Evolutionary conservation across 768 basidiomycete genomes (phyloP), one percentile per base, ranked within the genome.

Genomic region (Thelephora ganbajun): DNA sequence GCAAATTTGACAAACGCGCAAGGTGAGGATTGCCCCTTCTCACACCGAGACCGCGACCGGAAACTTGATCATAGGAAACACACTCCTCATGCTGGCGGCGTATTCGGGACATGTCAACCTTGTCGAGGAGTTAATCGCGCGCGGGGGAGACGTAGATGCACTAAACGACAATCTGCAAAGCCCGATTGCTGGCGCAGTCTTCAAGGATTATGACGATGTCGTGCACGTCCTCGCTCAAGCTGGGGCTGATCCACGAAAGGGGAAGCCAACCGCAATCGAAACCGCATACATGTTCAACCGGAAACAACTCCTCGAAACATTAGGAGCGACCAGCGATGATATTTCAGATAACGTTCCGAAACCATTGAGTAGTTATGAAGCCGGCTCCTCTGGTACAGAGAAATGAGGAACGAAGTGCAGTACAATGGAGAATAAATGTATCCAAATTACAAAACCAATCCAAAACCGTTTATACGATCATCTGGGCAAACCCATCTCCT

Each of bases 61-160:
- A 5, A 30, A 6, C 34, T 20, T 33, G 46, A 16, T 42, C 7
- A 22, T 56, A 80, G 85, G 86, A 18, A 87, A 88, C 59, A 83
- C 83, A 4, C 66, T 89, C 5, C 65, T 88, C 46, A 88, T 88
- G 83, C 73, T 86, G 45, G 78, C 80, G 2, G 74, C 84, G 2
- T 88, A 88, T 57, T 64, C 76, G 18, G 84, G 84, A 1, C 80
- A 86, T 54, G 60, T 64, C 0, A 63, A 68, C 1, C 72, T 83
- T 16, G 65, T 74, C 1, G 64, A 65, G 42, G 69, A 68, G 12
- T 69, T 89, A 22, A 61, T 86, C 43, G 54, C 62, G 5, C 69
- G 71, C 33, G 73, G 73, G 2, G 82, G 75, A 35, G 81, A 87
- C 59, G 74, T 78, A 1, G 79, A 85, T 55, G 66, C 76, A 11